Evolutionary conservation across 441 rosid species (phyloP).

Genomic region (Metrosideros polymorpha): DNA sequence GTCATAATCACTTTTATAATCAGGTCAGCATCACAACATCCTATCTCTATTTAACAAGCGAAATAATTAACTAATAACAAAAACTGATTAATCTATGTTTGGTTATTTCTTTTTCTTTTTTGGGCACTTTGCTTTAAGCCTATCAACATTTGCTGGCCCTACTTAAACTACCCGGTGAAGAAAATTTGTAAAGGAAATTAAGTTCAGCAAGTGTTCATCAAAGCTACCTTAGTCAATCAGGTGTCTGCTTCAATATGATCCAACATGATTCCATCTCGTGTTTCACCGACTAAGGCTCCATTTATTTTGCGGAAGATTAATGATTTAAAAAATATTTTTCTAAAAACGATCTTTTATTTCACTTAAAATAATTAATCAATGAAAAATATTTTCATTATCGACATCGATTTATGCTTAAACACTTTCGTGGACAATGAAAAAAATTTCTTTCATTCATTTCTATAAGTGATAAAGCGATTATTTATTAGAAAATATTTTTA

Average conservation of each 20-base stretch:
- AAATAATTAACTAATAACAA: not conserved
- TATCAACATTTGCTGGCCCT: not conserved
- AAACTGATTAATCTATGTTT: not conserved
- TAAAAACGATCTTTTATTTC: no score
- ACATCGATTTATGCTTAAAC: no score
- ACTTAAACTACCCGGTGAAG: not conserved
- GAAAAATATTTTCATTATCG: no score
- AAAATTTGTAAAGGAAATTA: not conserved
- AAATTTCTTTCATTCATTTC: no score
- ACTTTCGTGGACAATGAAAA: no score
- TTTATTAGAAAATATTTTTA: no score
- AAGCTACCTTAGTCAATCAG: not conserved
- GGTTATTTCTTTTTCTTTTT: not conserved
- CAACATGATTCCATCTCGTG: not conserved
- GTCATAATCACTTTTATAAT: not conserved
- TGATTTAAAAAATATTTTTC: no score
- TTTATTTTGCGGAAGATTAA: no score
- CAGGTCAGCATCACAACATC: not conserved
- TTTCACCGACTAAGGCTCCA: not conserved
- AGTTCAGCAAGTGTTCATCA: not conserved
- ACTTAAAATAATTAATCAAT: no score
- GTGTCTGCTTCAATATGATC: not conserved
- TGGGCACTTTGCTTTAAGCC: not conserved
- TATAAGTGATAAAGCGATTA: no score
- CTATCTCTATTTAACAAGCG: not conserved